Evolutionary conservation across 139 green algal species (phyloP).

Genomic region (Ettlia oleoabundans): DNA sequence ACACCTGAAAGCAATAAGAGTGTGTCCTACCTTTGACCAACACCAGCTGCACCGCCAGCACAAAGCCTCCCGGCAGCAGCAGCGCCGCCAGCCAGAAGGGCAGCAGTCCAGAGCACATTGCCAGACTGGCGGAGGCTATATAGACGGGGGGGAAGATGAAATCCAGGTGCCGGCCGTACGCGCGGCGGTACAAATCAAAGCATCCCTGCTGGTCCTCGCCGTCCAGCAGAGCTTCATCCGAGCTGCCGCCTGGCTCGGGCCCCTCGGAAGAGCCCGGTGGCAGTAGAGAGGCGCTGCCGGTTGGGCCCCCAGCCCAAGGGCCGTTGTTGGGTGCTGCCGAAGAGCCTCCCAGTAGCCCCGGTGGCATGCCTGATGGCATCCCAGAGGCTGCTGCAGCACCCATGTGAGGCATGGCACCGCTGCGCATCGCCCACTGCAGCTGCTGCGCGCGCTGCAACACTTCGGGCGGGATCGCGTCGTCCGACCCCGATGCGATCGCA

Average conservation of each 20-base stretch:
- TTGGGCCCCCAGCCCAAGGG: neutral
- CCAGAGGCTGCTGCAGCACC: neutral
- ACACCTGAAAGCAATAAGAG: no score
- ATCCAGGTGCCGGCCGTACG: conserved; percentile 33
- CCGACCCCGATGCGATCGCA: neutral
- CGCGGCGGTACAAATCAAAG: conserved; percentile 37
- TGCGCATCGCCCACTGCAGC: conserved; percentile 25
- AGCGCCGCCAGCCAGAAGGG: conserved; percentile 34
- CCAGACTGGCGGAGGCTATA: neutral
- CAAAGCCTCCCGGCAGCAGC: conserved; percentile 16
- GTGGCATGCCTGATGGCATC: neutral
- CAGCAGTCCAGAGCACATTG: conserved; percentile 17
- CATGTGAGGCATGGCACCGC: conserved; percentile 2
- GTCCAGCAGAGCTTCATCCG: conserved; percentile 14
- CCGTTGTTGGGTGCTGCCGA: no score
- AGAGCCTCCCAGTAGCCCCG: neutral
- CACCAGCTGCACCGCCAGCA: conserved; percentile 10
- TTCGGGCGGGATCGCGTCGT: conserved; percentile 1
- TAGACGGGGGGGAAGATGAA: conserved; percentile 26
- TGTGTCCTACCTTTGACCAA: conserved; percentile 10
- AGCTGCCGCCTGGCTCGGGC: neutral
- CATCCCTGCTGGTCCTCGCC: conserved; percentile 39
- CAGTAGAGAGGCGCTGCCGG: neutral
- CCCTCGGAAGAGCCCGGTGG: neutral
- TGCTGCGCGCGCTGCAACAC: conserved; percentile 32